phyloP scores from a whole-genome alignment of 2,329 filamentous ascomycete genomes.

The Diplodia sapinea region DNA sequence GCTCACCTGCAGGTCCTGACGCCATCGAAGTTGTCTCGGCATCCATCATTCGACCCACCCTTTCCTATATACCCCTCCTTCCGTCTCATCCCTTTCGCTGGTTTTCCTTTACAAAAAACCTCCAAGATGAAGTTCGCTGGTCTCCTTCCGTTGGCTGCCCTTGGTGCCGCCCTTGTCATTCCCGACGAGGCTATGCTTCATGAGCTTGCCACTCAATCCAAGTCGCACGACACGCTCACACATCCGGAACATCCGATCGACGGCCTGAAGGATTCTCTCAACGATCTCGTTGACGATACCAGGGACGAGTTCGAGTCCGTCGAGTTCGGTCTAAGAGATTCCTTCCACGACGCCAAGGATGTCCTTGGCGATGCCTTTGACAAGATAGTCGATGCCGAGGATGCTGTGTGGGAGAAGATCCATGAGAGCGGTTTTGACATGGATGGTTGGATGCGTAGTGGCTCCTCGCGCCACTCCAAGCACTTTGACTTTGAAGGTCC shows the following conservation, averaged over 20 bases:
- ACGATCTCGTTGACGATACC: conserved; percentile 41
- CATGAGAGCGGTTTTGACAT: conserved; percentile 54
- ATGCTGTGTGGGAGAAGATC: conserved; percentile 49
- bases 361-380: conserved; percentile 53
- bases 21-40: conserved; percentile 37
- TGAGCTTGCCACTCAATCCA: conserved; percentile 46
- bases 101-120: conserved; percentile 33
- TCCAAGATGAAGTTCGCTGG: conserved; percentile 56
- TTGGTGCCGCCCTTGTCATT: conserved; percentile 60
- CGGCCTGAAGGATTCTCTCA: conserved; percentile 46
- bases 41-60: conserved; percentile 21
- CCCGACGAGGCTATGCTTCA: conserved; percentile 52
- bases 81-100: conserved; percentile 11
- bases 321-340: conserved; percentile 31
- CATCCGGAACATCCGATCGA: conserved; percentile 34
- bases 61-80: conserved; percentile 19
- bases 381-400: conserved; percentile 46
- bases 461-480: conserved; percentile 34
- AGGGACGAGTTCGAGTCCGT: conserved; percentile 34
- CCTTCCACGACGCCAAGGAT: conserved; percentile 41
- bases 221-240: conserved; percentile 35
- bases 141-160: conserved; percentile 57
- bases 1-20: conserved; percentile 37
- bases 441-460: conserved; percentile 54
- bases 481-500: conserved; percentile 12